phyloP scores from a whole-genome alignment of 352 stramenopile species.

The Ochromonadaceae sp. region DNA sequence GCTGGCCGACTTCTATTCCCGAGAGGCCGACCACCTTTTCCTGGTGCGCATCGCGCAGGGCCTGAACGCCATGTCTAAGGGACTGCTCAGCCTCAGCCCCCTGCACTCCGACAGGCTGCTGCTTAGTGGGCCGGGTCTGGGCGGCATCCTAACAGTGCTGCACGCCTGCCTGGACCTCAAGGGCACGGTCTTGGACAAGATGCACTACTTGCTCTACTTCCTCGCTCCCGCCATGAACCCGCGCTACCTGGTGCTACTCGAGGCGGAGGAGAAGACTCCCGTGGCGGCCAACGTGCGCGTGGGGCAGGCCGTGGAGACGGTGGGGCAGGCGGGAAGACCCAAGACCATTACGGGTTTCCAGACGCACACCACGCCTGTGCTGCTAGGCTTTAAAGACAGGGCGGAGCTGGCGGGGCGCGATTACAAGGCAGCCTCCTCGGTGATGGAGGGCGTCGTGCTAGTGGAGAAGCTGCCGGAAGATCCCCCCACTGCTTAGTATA shows the following conservation, averaged over 20 bases:
- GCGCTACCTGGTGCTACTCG: constrained; percentile 88
- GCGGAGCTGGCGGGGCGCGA: constrained; percentile 94
- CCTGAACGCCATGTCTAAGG: constrained; percentile 97
- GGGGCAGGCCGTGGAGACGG: constrained; percentile 95
- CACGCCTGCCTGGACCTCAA: constrained; percentile 92
- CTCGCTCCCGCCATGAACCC: constrained; percentile 93
- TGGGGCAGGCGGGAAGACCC: constrained; percentile 92
- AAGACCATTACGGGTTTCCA: constrained; percentile 99
- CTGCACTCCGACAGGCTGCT: constrained; percentile 89
- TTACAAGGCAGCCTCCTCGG: constrained; percentile 79
- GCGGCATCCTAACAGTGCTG: constrained; percentile 82
- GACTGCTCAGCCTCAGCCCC: constrained; percentile 89
- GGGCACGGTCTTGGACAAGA: constrained; percentile 91
- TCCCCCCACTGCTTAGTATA: too few species aligned
- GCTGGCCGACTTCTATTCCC: constrained; percentile 91
- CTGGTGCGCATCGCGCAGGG: constrained; percentile 95
- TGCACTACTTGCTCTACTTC: constrained; percentile 95
- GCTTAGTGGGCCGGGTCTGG: constrained; percentile 64
- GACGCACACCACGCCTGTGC: constrained; percentile 95
- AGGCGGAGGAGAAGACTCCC: constrained; percentile 81
- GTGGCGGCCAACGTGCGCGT: constrained; percentile 95
- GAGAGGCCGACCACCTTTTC: constrained; percentile 92
- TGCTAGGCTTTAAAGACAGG: constrained; percentile 91
- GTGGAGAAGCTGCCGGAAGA: constrained; percentile 79
- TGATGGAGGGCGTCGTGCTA: constrained; percentile 97